Conservation (phyloP, 164 flowering plant species). For the Brasenia schreberi region DNA sequence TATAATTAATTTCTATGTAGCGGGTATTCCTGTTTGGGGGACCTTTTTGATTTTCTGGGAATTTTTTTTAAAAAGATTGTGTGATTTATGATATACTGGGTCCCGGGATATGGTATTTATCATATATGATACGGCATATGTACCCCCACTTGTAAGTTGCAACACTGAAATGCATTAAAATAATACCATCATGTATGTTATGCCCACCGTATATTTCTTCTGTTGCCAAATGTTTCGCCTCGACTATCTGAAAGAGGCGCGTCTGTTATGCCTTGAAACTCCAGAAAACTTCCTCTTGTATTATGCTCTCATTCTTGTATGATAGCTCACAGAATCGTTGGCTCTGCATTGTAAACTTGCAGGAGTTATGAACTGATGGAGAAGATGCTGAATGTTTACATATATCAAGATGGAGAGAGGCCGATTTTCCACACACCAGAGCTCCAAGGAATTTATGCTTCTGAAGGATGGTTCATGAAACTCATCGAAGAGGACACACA, state of each 20-base stretch:
- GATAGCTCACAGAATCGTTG: background rate
- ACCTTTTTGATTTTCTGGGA: too few relatives aligned
- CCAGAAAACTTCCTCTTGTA: background rate
- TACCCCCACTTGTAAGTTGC: background rate
- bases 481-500: slow-evolving; percentile 13
- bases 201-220: background rate
- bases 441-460: slow-evolving; percentile 18
- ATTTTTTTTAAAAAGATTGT: too few relatives aligned
- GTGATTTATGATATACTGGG: too few relatives aligned
- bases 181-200: background rate
- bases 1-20: too few relatives aligned
- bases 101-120: too few relatives aligned
- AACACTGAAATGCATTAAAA: background rate
- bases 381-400: slow-evolving; percentile 13
- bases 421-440: slow-evolving; percentile 18
- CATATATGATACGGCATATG: too few relatives aligned
- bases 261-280: background rate
- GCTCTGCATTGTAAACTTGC: slow-evolving; percentile 2
- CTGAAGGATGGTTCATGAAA: slow-evolving; percentile 23
- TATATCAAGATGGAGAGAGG: slow-evolving; percentile 12
- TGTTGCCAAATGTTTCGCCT: background rate
- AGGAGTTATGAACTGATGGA: slow-evolving; percentile 22
- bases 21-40: too few relatives aligned
- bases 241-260: background rate
- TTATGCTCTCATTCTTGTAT: background rate